Percentiles rank a stretch among this genome's conserved stretches.
phyloP scores from a whole-genome alignment of 176 grass and related monocot genomes.

The Lolium perenne region DNA sequence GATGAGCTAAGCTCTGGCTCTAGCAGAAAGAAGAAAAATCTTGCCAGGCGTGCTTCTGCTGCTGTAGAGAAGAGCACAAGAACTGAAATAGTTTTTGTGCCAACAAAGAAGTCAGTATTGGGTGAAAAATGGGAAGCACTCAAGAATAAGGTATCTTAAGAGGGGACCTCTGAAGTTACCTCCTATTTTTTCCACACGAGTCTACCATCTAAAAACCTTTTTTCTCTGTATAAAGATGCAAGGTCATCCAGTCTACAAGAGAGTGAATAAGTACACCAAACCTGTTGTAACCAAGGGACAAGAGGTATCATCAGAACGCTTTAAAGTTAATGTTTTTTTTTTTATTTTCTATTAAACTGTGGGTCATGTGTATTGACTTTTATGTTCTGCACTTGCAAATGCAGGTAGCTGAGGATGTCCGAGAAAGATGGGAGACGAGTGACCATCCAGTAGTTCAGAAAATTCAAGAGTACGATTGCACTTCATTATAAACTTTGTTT shows the following conservation, averaged over 20 bases:
- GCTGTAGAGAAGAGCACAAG: conserved; percentile 62
- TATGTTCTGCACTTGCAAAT: conserved; percentile 38
- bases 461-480: conserved; percentile 72
- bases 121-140: conserved; percentile 92
- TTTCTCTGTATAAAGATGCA: conserved; percentile 57
- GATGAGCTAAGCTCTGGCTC: conserved; percentile 68
- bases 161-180: background rate
- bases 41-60: conserved; percentile 55
- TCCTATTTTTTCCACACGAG: conserved; percentile 1
- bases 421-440: conserved; percentile 95
- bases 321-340: background rate
- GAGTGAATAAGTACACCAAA: conserved; percentile 67
- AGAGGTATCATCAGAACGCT: conserved; percentile 57
- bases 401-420: conserved; percentile 92
- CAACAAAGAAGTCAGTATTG: conserved; percentile 76
- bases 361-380: background rate
- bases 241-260: conserved; percentile 62
- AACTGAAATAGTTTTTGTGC: conserved; percentile 77
- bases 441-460: conserved; percentile 83
- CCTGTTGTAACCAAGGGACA: conserved; percentile 72
- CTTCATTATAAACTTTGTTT: conserved; percentile 33
- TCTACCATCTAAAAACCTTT: conserved; percentile 36
- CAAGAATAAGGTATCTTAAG: conserved; percentile 81
- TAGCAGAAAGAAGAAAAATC: conserved; percentile 64
- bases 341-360: conserved; percentile 33